Percentiles rank a stretch among this genome's conserved stretches.
These are phyloP conservation scores for Wickerhamiella hasegawae DNA, from an alignment of 805 yeast species.

Conservation along the genomic window DNA sequence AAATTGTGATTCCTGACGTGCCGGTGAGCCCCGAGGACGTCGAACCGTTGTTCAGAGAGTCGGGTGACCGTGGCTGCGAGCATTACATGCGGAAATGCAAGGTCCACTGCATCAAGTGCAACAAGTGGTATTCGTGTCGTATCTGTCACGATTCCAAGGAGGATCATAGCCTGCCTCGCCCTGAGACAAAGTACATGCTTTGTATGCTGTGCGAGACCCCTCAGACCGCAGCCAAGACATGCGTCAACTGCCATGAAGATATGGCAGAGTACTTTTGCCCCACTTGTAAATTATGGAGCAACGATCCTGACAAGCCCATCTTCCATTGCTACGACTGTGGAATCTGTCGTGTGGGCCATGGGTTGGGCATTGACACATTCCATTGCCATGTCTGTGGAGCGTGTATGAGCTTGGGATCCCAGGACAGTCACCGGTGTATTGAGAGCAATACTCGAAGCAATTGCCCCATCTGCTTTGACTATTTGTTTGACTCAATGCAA, in stretches of 20 bases:
- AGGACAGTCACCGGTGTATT: conserved; percentile 66
- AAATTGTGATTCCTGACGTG: too few relatives aligned
- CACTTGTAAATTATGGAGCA: conserved; percentile 68
- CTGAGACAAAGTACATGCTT: conserved; percentile 47
- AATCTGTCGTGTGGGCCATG: conserved; percentile 79
- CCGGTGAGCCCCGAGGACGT: conserved; percentile 18
- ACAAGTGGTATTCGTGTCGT: conserved; percentile 64
- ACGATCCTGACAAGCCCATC: conserved; percentile 54
- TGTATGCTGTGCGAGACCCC: conserved; percentile 71
- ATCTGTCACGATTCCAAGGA: conserved; percentile 66
- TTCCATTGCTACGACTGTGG: conserved; percentile 91
- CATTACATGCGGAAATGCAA: conserved; percentile 80
- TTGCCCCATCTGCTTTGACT: conserved; percentile 88
- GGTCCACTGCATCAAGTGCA: conserved; percentile 61
- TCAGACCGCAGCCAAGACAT: conserved; percentile 56
- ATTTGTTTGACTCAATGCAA: conserved; percentile 64
- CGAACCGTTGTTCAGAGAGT: conserved; percentile 21
- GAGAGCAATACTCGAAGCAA: conserved; percentile 78
- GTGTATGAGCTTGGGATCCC: conserved; percentile 67
- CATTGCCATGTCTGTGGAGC: conserved; percentile 85
- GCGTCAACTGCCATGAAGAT: conserved; percentile 48
- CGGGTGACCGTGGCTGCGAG: conserved; percentile 48
- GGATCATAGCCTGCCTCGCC: conserved; percentile 42
- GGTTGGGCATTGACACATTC: conserved; percentile 75
- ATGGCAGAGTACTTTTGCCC: conserved; percentile 67